Percentiles rank a stretch among this genome's conserved stretches.
These are phyloP conservation scores for Cytospora mali DNA, from an alignment of 2,329 filamentous ascomycete species.

Conservation along the genomic window DNA sequence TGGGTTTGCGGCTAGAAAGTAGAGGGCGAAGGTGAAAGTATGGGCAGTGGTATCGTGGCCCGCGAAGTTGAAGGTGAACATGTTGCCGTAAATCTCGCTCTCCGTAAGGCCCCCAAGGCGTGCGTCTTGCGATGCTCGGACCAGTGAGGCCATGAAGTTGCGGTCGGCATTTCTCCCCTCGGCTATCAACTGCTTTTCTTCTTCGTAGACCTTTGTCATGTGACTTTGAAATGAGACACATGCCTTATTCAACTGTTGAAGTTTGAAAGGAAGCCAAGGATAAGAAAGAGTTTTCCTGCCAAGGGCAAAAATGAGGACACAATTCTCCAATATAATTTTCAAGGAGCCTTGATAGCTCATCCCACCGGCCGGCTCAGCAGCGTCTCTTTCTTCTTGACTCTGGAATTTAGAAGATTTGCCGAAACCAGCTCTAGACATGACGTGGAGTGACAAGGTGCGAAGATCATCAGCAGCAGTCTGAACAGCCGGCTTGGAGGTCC, in stretches of 20 bases:
- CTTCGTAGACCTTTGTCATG: slow-evolving; percentile 38
- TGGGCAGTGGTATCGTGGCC: slow-evolving; percentile 56
- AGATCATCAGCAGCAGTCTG: slow-evolving; percentile 8
- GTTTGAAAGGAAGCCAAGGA: slow-evolving; percentile 31
- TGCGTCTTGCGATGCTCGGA: slow-evolving; percentile 11
- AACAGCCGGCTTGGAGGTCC: neutral
- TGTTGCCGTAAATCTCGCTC: slow-evolving; percentile 51
- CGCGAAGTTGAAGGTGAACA: slow-evolving; percentile 52
- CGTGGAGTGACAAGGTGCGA: slow-evolving; percentile 11
- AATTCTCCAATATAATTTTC: slow-evolving; percentile 34
- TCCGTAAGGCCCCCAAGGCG: slow-evolving; percentile 37
- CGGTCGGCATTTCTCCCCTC: neutral
- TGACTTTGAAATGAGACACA: slow-evolving; percentile 33
- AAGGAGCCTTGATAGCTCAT: slow-evolving; percentile 16
- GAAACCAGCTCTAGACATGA: slow-evolving; percentile 18
- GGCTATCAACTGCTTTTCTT: slow-evolving; percentile 31
- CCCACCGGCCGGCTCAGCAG: neutral
- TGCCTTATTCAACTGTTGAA: slow-evolving; percentile 31
- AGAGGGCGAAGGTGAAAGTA: slow-evolving; percentile 45
- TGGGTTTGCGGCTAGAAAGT: slow-evolving; percentile 47
- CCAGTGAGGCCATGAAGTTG: slow-evolving; percentile 5
- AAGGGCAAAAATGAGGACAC: slow-evolving; percentile 33
- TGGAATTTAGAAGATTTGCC: slow-evolving; percentile 30
- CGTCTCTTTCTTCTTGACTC: slow-evolving; percentile 31
- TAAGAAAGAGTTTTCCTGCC: slow-evolving; percentile 23